Conservation (phyloP, 2,329 filamentous ascomycete genomes). For the Xylariaceae sp. region DNA sequence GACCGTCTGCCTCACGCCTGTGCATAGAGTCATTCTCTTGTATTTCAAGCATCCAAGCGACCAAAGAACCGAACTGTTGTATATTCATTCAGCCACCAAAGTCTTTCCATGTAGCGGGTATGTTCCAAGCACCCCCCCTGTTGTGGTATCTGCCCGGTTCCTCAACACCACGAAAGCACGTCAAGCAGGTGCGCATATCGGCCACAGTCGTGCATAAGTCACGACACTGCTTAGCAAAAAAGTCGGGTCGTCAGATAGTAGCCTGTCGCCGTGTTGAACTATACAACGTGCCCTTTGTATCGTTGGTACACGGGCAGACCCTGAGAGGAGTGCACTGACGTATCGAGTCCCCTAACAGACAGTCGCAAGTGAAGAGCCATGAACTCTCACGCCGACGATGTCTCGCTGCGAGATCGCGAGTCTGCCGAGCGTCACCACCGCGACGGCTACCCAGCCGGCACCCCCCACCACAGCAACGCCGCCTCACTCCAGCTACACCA, state of each 20-base stretch:
- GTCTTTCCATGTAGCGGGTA: conserved; percentile 26
- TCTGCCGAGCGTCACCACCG: conserved; percentile 58
- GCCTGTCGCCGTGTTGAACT: background rate
- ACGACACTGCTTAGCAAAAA: background rate
- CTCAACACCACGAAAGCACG: too few species aligned
- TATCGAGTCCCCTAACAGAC: conserved; percentile 11
- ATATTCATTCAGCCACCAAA: background rate
- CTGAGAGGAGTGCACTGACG: background rate
- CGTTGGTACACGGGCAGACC: conserved; percentile 2
- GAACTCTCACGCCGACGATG: conserved; percentile 40
- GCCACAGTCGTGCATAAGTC: background rate
- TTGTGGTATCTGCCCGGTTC: too few species aligned
- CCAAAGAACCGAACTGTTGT: too few species aligned
- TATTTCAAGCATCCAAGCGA: too few species aligned
- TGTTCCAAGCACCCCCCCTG: conserved; percentile 2
- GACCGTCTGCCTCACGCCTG: too few species aligned
- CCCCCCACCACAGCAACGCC: conserved; percentile 81
- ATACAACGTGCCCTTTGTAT: background rate
- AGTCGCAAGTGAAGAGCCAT: conserved; percentile 20
- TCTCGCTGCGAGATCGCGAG: conserved; percentile 60
- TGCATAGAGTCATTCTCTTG: too few species aligned
- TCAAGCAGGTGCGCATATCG: too few species aligned
- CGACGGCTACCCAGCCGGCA: conserved; percentile 57
- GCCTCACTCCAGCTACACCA: conserved; percentile 91
- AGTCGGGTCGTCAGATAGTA: background rate